Base-by-base conservation (phyloP, 352 stramenopile genomes). In the Phytophthora hybrid region DNA sequence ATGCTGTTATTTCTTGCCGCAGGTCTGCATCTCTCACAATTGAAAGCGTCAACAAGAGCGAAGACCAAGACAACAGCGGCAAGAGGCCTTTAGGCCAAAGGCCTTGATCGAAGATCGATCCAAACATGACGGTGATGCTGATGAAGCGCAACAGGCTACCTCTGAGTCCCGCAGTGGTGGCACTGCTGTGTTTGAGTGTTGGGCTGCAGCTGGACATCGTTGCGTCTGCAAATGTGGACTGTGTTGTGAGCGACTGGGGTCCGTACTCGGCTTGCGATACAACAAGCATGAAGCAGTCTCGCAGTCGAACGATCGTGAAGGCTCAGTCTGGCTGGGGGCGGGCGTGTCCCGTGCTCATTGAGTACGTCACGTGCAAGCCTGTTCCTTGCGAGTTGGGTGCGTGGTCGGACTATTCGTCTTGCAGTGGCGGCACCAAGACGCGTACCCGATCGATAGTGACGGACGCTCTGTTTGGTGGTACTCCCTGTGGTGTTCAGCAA, bases 161-260 rank as follows among this genome's bases (percentile, higher is more conserved):
- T 31, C 39, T 19, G 46, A 21, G 32, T 10, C 52, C 49, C 19
- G 16, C 23, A 4, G 29, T 51, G 37, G 14, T 46, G 21, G 49
- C 29, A 19, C n/a, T 71, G 21, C n/a, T 64, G 41, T 68, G 23
- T 23, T 5, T 64, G 37, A 26, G 59, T 18, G 39, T 71, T 16
- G 26, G 39, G 26, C 32, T 26, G 13, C 29, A 54, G 31, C 5
- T 62, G 18, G 34, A 65, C 1, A 7, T 57, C 0, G 26, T 18
- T 14, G 29, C 61, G 10, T 52, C 62, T 1, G 70, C 69, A 7
- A 91, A 91, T 21, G 70, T 82, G 6, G 84, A 91, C 69, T 91
- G 84, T 26, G 80, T 87, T 14, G 73, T 92, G 3, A 83, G 79
- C 32, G 63, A 54, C 3, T 90, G 84, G 82, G 55, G 79, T 4